Evolutionary conservation across 805 yeast species (phyloP).

Genomic region (Phaffomyces opuntiae): DNA sequence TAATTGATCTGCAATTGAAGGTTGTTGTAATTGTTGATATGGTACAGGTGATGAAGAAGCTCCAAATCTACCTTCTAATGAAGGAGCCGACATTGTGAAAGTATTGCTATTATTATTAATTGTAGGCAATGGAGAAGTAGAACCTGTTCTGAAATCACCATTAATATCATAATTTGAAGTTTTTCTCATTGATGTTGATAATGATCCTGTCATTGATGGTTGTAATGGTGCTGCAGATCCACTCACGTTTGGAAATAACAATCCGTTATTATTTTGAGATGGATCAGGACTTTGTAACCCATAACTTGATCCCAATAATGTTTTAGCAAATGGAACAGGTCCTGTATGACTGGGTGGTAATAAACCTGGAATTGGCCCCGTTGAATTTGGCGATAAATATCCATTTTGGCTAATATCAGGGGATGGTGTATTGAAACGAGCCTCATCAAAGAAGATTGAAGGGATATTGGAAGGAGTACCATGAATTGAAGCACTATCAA

Average conservation of each 20-base stretch:
- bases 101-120: background rate
- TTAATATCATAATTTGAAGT: background rate
- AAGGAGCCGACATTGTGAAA: slow-evolving; percentile 8
- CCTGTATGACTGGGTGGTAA: slow-evolving; percentile 14
- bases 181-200: slow-evolving; percentile 20
- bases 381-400: slow-evolving; percentile 24
- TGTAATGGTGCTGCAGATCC: slow-evolving; percentile 16
- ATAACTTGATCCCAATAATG: slow-evolving; percentile 2
- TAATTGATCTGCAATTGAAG: slow-evolving; percentile 10
- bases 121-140: slow-evolving; percentile 7
- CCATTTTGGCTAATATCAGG: slow-evolving; percentile 5
- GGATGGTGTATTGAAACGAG: slow-evolving; percentile 10
- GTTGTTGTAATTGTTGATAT: slow-evolving; percentile 7
- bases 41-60: slow-evolving; percentile 20
- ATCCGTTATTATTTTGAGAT: background rate
- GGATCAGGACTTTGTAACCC: slow-evolving; percentile 4
- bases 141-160: slow-evolving; percentile 4
- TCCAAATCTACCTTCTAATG: slow-evolving; percentile 13
- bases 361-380: slow-evolving; percentile 14
- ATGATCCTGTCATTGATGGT: slow-evolving; percentile 36
- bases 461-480: slow-evolving; percentile 60
- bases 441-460: slow-evolving; percentile 26
- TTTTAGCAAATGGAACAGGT: slow-evolving; percentile 21
- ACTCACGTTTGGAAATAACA: slow-evolving; percentile 12
- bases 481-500: slow-evolving; percentile 67